These are phyloP conservation scores for Epipyxis sp. DNA, from an alignment of 108 stramenopile genomes.

Conservation along the genomic window DNA sequence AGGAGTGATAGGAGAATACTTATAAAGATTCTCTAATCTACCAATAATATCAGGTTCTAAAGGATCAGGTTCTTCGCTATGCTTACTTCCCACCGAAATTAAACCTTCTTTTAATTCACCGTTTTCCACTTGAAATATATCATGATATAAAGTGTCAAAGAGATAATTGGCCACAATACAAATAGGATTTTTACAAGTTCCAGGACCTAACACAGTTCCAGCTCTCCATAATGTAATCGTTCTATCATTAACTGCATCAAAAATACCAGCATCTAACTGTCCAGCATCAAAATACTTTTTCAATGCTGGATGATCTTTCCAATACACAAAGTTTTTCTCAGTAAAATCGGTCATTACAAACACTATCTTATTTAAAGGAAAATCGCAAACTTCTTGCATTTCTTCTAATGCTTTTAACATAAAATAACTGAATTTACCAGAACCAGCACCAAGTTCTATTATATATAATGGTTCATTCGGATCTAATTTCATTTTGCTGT, in stretches of 20 bases:
- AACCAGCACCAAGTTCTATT: constrained; percentile 64
- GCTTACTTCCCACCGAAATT: constrained; percentile 48
- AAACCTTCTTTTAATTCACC: constrained; percentile 56
- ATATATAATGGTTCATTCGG: constrained; percentile 63
- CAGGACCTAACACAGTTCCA: constrained; percentile 43
- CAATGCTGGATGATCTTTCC: constrained; percentile 53
- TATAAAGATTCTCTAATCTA: constrained; percentile 52
- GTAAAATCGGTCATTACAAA: constrained; percentile 72
- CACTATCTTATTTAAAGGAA: constrained; percentile 59
- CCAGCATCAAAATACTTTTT: constrained; percentile 54
- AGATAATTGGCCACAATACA: constrained; percentile 67
- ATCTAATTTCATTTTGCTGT: constrained; percentile 40
- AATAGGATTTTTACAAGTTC: constrained; percentile 56
- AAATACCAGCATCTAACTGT: constrained; percentile 62
- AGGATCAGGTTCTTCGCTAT: constrained; percentile 47
- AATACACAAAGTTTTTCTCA: constrained; percentile 59
- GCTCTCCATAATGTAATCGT: constrained; percentile 47
- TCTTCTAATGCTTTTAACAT: constrained; percentile 62
- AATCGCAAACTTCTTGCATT: constrained; percentile 55
- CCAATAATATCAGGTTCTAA: constrained; percentile 67
- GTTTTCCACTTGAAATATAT: constrained; percentile 57
- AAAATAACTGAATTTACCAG: constrained; percentile 66
- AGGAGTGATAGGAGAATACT: constrained; percentile 30
- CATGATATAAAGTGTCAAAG: constrained; percentile 66
- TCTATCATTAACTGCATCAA: constrained; percentile 60